Conservation (phyloP, 805 yeast species). For the Kodamaea lidongshanica region DNA sequence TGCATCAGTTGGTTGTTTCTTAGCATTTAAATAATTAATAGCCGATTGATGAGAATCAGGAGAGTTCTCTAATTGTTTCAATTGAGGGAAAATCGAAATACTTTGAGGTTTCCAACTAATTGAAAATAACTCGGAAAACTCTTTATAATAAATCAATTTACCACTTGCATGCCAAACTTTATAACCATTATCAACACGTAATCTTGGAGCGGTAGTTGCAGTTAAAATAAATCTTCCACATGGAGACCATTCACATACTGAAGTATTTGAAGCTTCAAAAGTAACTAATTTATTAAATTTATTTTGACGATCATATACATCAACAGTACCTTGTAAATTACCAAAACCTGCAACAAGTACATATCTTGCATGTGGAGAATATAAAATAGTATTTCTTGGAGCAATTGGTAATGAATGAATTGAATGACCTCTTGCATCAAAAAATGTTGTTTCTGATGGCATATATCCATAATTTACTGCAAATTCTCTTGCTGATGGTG, state of each 20-base stretch:
- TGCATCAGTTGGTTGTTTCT: slow-evolving; percentile 26
- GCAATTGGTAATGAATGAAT: slow-evolving; percentile 79
- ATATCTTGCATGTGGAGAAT: slow-evolving; percentile 90
- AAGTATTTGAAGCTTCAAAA: slow-evolving; percentile 88
- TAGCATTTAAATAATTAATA: slow-evolving; percentile 45
- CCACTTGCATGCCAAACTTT: slow-evolving; percentile 93
- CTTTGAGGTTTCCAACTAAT: slow-evolving; percentile 81
- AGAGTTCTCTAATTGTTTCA: slow-evolving; percentile 45
- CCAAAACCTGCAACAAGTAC: slow-evolving; percentile 97
- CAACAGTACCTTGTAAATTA: slow-evolving; percentile 93
- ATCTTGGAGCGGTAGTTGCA: slow-evolving; percentile 94
- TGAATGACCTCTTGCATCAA: slow-evolving; percentile 87
- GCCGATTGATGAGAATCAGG: slow-evolving; percentile 72
- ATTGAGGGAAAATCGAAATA: slow-evolving; percentile 48
- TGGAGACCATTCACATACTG: slow-evolving; percentile 98
- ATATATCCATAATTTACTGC: slow-evolving; percentile 96
- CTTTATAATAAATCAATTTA: slow-evolving; percentile 67
- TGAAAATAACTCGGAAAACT: slow-evolving; percentile 71
- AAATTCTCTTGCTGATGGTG: slow-evolving; percentile 92
- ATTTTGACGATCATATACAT: slow-evolving; percentile 85
- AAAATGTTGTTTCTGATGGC: slow-evolving; percentile 95
- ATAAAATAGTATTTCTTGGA: slow-evolving; percentile 82
- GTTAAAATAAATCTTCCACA: slow-evolving; percentile 90
- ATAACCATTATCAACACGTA: slow-evolving; percentile 93
- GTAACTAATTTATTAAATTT: slow-evolving; percentile 73